Conservation (phyloP, 768 basidiomycete species). For the Xerocomellus intermedius region DNA sequence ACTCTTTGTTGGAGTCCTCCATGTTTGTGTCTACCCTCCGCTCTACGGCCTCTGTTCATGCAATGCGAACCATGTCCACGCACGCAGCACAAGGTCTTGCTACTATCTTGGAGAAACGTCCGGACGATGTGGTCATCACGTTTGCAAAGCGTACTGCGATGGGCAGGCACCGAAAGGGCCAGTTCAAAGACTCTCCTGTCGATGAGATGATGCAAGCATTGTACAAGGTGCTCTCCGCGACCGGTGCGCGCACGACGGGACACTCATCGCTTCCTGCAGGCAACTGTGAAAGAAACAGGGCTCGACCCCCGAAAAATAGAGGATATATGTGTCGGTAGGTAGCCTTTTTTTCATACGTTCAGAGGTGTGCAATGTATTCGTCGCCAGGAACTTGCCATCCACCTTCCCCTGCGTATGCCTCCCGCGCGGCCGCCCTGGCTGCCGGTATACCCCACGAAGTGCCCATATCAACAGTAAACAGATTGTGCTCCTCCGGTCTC, state of each 20-base stretch:
- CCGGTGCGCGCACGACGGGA: neutral
- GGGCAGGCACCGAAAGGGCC: constrained; percentile 86
- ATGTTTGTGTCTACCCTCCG: constrained; percentile 22
- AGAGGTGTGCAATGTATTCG: neutral
- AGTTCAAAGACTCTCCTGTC: constrained; percentile 82
- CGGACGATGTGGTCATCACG: constrained; percentile 87
- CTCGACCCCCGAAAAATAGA: constrained; percentile 72
- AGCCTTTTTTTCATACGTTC: neutral
- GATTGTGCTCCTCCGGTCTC: constrained; percentile 91
- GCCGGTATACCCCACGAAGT: constrained; percentile 86
- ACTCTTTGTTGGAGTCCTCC: neutral
- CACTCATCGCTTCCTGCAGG: constrained; percentile 38
- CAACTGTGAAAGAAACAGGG: constrained; percentile 60
- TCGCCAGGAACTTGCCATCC: constrained; percentile 75
- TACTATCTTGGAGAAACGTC: constrained; percentile 62
- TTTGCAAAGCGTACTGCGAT: constrained; percentile 90
- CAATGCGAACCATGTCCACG: constrained; percentile 36
- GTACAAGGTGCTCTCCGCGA: constrained; percentile 57
- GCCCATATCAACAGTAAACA: constrained; percentile 88
- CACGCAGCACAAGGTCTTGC: constrained; percentile 40
- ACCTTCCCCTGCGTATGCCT: constrained; percentile 77
- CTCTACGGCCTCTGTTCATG: constrained; percentile 1
- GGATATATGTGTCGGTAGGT: constrained; percentile 80
- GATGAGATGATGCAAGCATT: constrained; percentile 84
- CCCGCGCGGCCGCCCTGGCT: constrained; percentile 82